Evolutionary conservation across 2,329 filamentous ascomycete genomes (phyloP), one percentile per base, ranked within the genome.

Genomic region (Microdochium bolleyi): DNA sequence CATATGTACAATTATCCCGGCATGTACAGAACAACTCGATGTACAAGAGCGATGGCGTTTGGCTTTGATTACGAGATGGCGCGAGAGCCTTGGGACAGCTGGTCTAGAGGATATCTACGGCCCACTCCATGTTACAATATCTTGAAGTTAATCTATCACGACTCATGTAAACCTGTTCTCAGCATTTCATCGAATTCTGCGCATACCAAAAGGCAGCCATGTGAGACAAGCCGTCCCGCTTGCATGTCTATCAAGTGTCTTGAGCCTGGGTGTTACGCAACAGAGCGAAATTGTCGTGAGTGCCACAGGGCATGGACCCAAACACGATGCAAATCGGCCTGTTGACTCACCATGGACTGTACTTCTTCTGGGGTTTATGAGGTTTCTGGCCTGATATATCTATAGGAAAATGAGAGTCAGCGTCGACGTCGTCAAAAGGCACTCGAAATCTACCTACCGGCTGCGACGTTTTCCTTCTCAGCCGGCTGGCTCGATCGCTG

Each of bases 401-500:
- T 30, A 5, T 5, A 5, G 27, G 5, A 30, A 30, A 30, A n/a
- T n/a, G n/a, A n/a, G 37, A 16, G 24, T 56, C 22, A 58, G 53
- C 37, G 37, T 16, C 37, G 37, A 41, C 16, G 7, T 16, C 14
- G 4, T 16, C 37, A 41, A 5, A 41, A 4, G 19, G 14, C 5
- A 41, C 9, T 48, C 34, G 9, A 21, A 19, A 41, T 14, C 16
- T 24, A 51, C 58, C 54, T 55, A 57, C 58, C 9, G 13, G 32
- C 11, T 19, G 14, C 24, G 24, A 19, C 11, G 49, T 30, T 13
- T 22, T 37, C 7, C 21, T 51, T 24, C 41, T n/a, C 30, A 24
- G 41, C 38, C 22, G 44, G 55, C n/a, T 56, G 56, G 16, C 22
- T 1, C 21, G 64, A 62, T 52, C 54, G 56, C 34, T 53, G 49